These are phyloP conservation scores for Furcasterigmium furcatum DNA, from an alignment of 2,329 filamentous ascomycete species.

Conservation along the genomic window DNA sequence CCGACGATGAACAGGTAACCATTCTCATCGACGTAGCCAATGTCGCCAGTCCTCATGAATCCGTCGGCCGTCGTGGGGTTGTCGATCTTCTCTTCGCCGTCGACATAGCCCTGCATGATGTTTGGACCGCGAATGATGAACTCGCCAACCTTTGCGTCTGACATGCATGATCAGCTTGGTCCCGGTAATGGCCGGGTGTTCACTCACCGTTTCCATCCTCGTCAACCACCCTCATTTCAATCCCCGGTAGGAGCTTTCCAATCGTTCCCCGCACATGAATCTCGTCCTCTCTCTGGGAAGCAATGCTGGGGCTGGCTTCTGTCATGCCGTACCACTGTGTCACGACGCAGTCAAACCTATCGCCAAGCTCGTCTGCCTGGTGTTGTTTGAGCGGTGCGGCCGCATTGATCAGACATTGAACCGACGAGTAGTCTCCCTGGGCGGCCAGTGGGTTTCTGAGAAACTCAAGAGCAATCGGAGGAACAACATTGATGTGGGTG, in stretches of 20 bases:
- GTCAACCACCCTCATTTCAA: constrained; percentile 7
- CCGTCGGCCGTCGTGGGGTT: constrained; percentile 1
- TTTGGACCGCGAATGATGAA: constrained; percentile 8
- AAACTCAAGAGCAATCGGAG: constrained; percentile 8
- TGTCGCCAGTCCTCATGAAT: constrained; percentile 6
- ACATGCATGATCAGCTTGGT: background rate
- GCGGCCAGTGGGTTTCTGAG: constrained; percentile 4
- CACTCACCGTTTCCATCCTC: constrained; percentile 5
- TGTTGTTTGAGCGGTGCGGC: constrained; percentile 12
- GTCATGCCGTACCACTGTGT: constrained; percentile 15
- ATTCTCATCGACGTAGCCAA: constrained; percentile 5
- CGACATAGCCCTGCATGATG: constrained; percentile 8
- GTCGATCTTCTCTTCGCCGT: background rate
- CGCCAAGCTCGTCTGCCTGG: constrained; percentile 6
- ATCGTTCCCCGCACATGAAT: constrained; percentile 3
- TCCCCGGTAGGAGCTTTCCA: constrained; percentile 5
- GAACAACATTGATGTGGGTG: constrained; percentile 9
- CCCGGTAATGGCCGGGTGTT: background rate
- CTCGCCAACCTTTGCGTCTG: constrained; percentile 5
- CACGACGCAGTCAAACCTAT: constrained; percentile 5
- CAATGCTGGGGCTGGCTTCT: constrained; percentile 10
- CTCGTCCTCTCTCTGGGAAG: constrained; percentile 7
- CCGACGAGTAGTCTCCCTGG: constrained; percentile 8
- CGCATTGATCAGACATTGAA: constrained; percentile 15
- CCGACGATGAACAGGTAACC: constrained; percentile 8